Conservation (phyloP, 192 early-diverging fungal species). For the Podila clonocystis region DNA sequence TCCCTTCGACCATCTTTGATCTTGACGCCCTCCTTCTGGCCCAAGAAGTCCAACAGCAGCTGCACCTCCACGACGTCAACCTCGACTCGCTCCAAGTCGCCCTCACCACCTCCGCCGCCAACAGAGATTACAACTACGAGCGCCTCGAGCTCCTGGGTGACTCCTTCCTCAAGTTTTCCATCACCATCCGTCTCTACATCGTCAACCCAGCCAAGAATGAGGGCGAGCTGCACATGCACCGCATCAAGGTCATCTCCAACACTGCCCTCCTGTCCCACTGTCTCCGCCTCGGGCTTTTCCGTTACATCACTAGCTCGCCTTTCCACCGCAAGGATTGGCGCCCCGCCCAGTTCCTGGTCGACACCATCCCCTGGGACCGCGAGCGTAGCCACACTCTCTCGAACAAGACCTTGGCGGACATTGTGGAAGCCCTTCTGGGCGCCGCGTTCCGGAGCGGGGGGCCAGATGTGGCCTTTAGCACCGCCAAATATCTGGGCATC, state of each 20-base stretch:
- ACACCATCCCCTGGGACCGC: conserved; percentile 28
- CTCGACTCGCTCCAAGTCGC: conserved; percentile 70
- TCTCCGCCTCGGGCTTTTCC: conserved; percentile 59
- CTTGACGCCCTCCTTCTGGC: conserved; percentile 68
- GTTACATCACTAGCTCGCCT: conserved; percentile 69
- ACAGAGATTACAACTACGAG: conserved; percentile 80
- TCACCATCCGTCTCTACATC: conserved; percentile 80
- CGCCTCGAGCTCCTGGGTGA: conserved; percentile 92
- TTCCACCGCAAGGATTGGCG: conserved; percentile 71
- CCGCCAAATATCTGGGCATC: conserved; percentile 65
- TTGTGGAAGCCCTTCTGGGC: conserved; percentile 86
- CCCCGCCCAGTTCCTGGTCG: conserved; percentile 54
- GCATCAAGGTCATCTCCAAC: conserved; percentile 83
- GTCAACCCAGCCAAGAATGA: conserved; percentile 79
- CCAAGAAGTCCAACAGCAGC: conserved; percentile 44
- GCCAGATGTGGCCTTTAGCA: conserved; percentile 57
- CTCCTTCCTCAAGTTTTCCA: conserved; percentile 84
- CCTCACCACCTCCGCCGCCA: conserved; percentile 77
- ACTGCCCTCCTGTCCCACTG: conserved; percentile 69
- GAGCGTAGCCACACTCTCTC: conserved; percentile 62
- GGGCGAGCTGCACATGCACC: conserved; percentile 77
- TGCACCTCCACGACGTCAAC: background rate
- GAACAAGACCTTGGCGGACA: conserved; percentile 88
- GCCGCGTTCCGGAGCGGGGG: conserved; percentile 74
- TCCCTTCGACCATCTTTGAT: conserved; percentile 70